Percentiles rank a stretch among this genome's conserved stretches.
Evolutionary conservation across 441 rosid genomes (phyloP).

Genomic region (Omphalea diandra): DNA sequence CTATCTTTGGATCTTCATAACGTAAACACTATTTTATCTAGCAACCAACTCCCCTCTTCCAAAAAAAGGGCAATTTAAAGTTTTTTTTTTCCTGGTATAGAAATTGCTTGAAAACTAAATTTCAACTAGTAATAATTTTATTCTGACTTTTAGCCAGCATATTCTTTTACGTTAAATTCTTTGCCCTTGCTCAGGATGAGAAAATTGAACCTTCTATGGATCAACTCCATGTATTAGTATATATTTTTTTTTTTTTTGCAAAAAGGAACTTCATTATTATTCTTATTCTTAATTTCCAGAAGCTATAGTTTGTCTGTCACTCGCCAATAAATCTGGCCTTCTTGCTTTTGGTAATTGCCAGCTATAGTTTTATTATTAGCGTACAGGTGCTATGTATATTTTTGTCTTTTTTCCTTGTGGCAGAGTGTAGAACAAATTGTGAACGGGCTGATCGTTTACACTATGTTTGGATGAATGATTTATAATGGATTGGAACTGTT

Average conservation of each 20-base stretch:
- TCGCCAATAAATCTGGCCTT: no score
- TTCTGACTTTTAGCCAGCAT: not conserved
- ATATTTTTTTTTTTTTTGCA: no score
- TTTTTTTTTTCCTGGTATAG: not conserved
- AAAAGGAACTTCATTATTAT: no score
- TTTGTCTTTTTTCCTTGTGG: slow-evolving; percentile 23
- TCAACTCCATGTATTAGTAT: not conserved
- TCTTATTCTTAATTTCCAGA: no score
- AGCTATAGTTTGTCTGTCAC: no score
- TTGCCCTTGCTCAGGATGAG: not conserved
- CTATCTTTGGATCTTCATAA: not conserved
- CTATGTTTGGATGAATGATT: no score
- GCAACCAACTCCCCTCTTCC: not conserved
- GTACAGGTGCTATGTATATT: not conserved
- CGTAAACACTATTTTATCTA: no score
- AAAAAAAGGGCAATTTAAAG: not conserved
- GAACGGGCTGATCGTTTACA: slow-evolving; percentile 81
- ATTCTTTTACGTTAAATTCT: not conserved
- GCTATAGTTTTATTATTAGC: not conserved
- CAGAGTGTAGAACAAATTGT: slow-evolving; percentile 96
- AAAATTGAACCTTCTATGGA: not conserved
- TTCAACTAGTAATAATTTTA: slow-evolving; percentile 3
- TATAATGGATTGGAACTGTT: no score
- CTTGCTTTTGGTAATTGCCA: not conserved
- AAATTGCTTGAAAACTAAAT: not conserved